phyloP scores from a whole-genome alignment of 768 basidiomycete genomes.

The Rhodotorula graminis region DNA sequence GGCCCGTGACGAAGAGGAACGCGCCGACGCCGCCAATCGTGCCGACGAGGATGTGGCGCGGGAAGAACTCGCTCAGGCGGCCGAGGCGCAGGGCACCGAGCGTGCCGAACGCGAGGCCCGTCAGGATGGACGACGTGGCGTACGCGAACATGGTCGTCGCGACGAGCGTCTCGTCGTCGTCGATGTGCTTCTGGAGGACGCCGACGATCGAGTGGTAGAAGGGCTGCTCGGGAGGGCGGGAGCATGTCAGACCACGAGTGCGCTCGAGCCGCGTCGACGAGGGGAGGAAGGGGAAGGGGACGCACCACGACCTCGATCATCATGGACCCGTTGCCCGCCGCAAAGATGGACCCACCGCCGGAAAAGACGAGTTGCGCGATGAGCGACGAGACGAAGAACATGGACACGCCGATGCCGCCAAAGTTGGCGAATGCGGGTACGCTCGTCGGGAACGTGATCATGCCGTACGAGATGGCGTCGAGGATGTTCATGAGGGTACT shows the following conservation, averaged over 20 bases:
- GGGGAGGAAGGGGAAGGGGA: conserved; percentile 64
- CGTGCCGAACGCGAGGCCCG: conserved; percentile 46
- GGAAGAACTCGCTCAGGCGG: conserved; percentile 86
- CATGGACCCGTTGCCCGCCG: conserved; percentile 70
- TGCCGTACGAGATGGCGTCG: conserved; percentile 93
- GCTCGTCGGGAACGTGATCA: conserved; percentile 74
- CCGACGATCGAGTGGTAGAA: conserved; percentile 91
- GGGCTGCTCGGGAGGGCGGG: conserved; percentile 48
- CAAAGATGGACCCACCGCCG: conserved; percentile 79
- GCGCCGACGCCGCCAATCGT: conserved; percentile 90
- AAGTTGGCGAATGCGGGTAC: conserved; percentile 67
- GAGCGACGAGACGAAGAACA: conserved; percentile 53
- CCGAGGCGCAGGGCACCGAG: conserved; percentile 67
- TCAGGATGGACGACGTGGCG: conserved; percentile 77
- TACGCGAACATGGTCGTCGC: conserved; percentile 88
- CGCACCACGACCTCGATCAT: conserved; percentile 90
- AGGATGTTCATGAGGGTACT: conserved; percentile 59
- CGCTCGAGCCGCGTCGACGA: conserved; percentile 71
- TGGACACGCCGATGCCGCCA: conserved; percentile 84
- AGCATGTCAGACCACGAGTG: no score
- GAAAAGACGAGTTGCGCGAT: conserved; percentile 76
- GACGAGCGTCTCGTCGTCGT: conserved; percentile 69
- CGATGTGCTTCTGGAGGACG: conserved; percentile 66
- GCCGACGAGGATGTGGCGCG: conserved; percentile 92
- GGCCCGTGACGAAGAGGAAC: conserved; percentile 82